Conservation (phyloP, 140 eudicot species). For the Cichorium intybus region DNA sequence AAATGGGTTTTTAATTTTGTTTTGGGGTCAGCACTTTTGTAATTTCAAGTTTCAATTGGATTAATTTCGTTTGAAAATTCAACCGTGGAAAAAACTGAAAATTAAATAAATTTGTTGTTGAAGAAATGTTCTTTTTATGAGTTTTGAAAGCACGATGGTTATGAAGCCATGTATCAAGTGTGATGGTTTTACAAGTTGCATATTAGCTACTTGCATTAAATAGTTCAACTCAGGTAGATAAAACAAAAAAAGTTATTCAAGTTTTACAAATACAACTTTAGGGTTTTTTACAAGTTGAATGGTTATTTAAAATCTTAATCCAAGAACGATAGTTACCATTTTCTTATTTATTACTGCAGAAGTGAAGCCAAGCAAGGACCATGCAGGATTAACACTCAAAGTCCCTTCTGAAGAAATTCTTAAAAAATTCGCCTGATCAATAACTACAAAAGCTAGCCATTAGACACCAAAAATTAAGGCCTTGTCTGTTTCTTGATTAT, state of each 20-base stretch:
- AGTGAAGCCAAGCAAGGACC: constrained; percentile 68
- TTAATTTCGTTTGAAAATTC: neutral
- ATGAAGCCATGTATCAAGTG: constrained; percentile 7
- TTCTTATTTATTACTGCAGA: constrained; percentile 43
- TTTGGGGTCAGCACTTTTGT: constrained; percentile 1
- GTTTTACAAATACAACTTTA: no score
- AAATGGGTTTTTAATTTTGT: neutral
- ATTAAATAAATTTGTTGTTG: neutral
- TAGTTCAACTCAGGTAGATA: neutral
- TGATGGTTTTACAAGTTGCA: neutral
- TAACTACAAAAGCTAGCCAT: constrained; percentile 9
- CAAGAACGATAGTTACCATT: no score
- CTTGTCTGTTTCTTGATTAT: neutral
- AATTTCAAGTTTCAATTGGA: no score
- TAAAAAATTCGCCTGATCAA: constrained; percentile 43
- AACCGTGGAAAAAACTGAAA: neutral
- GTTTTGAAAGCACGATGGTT: constrained; percentile 6
- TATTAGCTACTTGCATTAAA: constrained; percentile 5
- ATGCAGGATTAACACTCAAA: constrained; percentile 85
- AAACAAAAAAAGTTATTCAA: no score
- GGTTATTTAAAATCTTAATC: no score
- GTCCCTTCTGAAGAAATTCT: constrained; percentile 80
- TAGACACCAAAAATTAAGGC: neutral
- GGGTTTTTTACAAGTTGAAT: no score
- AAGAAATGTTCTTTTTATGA: constrained; percentile 15